Conservation (phyloP, 148 eudicot species). For the Rhododendron mucronatum region DNA sequence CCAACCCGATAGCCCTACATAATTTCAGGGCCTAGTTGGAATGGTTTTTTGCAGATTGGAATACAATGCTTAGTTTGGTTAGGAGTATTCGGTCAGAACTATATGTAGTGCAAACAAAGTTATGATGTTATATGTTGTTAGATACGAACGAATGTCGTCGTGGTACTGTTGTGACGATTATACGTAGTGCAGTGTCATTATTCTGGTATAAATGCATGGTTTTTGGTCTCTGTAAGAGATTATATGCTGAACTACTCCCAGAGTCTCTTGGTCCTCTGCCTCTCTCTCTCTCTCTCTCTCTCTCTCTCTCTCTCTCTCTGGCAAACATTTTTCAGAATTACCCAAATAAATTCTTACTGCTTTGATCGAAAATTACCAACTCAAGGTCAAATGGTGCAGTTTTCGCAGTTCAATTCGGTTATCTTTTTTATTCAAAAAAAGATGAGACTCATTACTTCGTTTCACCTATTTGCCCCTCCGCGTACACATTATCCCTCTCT, state of each 20-base stretch:
- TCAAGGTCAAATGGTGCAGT: no score
- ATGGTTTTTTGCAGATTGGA: not conserved
- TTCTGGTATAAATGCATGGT: not conserved
- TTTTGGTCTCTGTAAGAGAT: not conserved
- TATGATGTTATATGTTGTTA: not conserved
- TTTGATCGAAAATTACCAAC: not conserved
- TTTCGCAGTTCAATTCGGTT: no score
- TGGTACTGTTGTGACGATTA: not conserved
- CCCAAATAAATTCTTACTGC: not conserved
- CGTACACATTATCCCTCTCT: no score
- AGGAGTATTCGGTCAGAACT: not conserved
- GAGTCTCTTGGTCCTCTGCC: not conserved
- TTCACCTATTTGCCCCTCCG: no score
- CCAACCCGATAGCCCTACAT: constrained; percentile 13
- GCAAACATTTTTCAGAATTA: not conserved
- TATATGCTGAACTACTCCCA: not conserved
- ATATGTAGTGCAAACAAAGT: not conserved
- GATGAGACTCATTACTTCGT: no score
- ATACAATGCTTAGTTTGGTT: not conserved
- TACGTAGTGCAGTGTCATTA: not conserved
- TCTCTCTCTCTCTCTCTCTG: not conserved
- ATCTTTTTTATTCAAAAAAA: no score
- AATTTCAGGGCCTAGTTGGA: not conserved
- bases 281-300: not conserved
- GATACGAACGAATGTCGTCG: not conserved